Evolutionary conservation across 345 rosid species (phyloP).

Genomic region (Luvunga scandens): DNA sequence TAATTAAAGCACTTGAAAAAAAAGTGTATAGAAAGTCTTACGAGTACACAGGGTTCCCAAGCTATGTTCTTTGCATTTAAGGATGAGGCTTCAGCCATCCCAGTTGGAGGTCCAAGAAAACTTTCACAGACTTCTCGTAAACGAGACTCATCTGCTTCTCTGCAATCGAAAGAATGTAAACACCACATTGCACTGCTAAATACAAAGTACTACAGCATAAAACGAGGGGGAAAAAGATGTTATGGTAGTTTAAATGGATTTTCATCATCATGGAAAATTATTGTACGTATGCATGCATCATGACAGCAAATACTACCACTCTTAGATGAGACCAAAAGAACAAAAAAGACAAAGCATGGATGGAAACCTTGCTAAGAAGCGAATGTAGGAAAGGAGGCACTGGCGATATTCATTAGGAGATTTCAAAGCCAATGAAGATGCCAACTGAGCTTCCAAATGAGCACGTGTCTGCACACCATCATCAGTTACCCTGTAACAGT

Average conservation of each 20-base stretch:
- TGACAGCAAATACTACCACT: background rate
- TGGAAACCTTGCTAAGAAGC: slow-evolving; percentile 82
- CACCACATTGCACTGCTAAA: slow-evolving; percentile 7
- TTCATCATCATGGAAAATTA: background rate
- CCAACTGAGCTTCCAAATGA: slow-evolving; percentile 95
- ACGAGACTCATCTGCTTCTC: slow-evolving; percentile 96
- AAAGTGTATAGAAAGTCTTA: slow-evolving; percentile 30
- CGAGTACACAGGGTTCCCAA: slow-evolving; percentile 95
- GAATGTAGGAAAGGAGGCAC: slow-evolving; percentile 87
- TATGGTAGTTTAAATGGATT: background rate
- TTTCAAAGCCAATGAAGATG: slow-evolving; percentile 78
- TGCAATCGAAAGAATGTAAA: slow-evolving; percentile 32
- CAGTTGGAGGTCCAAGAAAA: slow-evolving; percentile 97
- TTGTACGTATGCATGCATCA: background rate
- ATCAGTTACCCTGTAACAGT: slow-evolving; percentile 72
- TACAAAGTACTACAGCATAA: background rate
- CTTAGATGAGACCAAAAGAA: background rate
- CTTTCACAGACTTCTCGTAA: slow-evolving; percentile 91
- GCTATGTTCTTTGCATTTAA: slow-evolving; percentile 46
- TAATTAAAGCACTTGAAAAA: background rate
- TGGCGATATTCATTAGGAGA: slow-evolving; percentile 91
- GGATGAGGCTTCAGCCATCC: slow-evolving; percentile 62
- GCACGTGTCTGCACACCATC: slow-evolving; percentile 97
- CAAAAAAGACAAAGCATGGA: background rate
- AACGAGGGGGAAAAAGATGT: background rate